Evolutionary conservation across 1,139 yeast species (phyloP).

Genomic region (Yamadazyma sp.): DNA sequence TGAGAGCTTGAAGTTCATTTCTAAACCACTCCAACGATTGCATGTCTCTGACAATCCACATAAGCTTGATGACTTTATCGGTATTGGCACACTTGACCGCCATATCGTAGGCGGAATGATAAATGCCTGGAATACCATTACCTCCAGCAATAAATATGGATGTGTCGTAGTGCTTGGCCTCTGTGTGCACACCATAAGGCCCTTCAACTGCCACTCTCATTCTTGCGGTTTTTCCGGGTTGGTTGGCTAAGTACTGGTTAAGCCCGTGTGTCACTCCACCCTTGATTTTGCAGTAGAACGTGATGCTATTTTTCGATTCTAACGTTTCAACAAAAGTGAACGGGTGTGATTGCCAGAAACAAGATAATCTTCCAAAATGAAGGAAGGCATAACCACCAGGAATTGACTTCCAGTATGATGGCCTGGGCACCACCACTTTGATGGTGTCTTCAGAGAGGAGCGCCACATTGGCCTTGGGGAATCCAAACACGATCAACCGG

Average conservation of each 20-base stretch:
- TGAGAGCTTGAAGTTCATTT: conserved; percentile 29
- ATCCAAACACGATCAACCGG: conserved; percentile 37
- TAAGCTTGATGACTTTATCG: conserved; percentile 26
- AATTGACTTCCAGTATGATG: conserved; percentile 38
- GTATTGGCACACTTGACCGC: conserved; percentile 15
- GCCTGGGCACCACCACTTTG: conserved; percentile 40
- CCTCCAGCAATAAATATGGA: conserved; percentile 44
- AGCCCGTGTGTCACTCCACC: conserved; percentile 37
- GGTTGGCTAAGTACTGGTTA: conserved; percentile 26
- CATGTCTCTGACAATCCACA: conserved; percentile 39
- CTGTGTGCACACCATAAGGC: conserved; percentile 38
- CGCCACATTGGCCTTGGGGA: conserved; percentile 34
- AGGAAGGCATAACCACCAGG: conserved; percentile 57
- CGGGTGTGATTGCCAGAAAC: conserved; percentile 48
- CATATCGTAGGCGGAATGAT: conserved; percentile 35
- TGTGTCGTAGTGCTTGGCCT: conserved; percentile 29
- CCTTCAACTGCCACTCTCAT: conserved; percentile 43
- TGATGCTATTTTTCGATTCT: conserved; percentile 22
- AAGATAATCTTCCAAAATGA: conserved; percentile 37
- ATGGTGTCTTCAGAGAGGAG: conserved; percentile 41
- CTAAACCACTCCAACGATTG: conserved; percentile 34
- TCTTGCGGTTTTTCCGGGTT: conserved; percentile 24
- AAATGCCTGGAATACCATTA: conserved; percentile 44
- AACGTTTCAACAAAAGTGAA: conserved; percentile 33
- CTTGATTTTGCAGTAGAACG: conserved; percentile 35